phyloP scores from a whole-genome alignment of 179 eudicot species.

The Actinidia chinensis region DNA sequence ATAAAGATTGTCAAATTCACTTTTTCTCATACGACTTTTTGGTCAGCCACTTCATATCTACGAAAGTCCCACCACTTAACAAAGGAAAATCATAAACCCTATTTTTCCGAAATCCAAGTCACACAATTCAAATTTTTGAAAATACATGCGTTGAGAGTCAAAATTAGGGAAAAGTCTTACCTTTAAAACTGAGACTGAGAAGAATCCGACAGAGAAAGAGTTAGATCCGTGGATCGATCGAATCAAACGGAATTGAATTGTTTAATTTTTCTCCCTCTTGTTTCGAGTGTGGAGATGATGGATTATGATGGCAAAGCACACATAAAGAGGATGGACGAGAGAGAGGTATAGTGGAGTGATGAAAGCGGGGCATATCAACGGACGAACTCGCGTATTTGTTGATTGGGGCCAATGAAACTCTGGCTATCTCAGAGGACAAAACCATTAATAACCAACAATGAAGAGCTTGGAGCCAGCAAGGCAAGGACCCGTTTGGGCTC shows the following conservation, averaged over 20 bases:
- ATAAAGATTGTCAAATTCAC: constrained; percentile 27
- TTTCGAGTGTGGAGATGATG: constrained; percentile 22
- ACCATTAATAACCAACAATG: constrained; percentile 52
- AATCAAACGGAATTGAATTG: constrained; percentile 24
- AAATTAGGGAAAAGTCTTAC: constrained; percentile 24
- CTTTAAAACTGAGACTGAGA: constrained; percentile 29
- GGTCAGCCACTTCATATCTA: constrained; percentile 37
- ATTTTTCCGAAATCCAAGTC: constrained; percentile 24
- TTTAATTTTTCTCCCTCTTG: constrained; percentile 16
- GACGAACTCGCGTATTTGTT: neutral
- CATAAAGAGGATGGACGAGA: too few species aligned
- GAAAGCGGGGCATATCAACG: neutral
- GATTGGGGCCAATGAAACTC: constrained; percentile 34
- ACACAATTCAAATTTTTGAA: neutral
- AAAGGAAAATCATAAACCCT: constrained; percentile 21
- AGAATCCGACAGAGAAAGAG: constrained; percentile 41
- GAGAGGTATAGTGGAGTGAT: constrained; percentile 6
- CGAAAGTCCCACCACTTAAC: constrained; percentile 37
- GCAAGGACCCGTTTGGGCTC: constrained; percentile 43
- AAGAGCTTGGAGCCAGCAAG: constrained; percentile 76
- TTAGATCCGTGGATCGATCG: constrained; percentile 64
- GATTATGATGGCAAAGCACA: too few species aligned
- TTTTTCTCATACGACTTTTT: constrained; percentile 25
- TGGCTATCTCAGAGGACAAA: constrained; percentile 47
- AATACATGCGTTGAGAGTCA: neutral